Evolutionary conservation across 75 land plant genomes (phyloP), one percentile per base, ranked within the genome.

Genomic region (Isoetes taiwanensis): DNA sequence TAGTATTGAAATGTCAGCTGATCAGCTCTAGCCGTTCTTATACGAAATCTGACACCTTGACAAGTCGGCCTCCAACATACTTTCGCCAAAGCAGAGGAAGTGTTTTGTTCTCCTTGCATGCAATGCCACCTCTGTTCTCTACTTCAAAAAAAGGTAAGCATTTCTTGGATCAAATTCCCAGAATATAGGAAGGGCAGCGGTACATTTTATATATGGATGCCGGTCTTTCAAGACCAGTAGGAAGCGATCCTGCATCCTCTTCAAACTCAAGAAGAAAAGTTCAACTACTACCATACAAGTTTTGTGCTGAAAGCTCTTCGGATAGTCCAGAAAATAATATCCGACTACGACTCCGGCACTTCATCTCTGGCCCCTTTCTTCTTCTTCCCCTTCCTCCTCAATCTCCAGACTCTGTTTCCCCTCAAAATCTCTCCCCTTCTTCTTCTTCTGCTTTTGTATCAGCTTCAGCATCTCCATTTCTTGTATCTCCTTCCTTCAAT

Each of bases 381-480:
- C 54, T 2, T 24, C 54, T 21, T 24, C 54, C 5, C 30, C 54
- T 24, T 52, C 54, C 12, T 52, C 54, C n/a, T 24, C n/a, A 12
- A 52, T n/a, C n/a, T n/a, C n/a, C 3, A 19, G 27, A 1, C 25
- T 52, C n/a, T n/a, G n/a, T n/a, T n/a, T n/a, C n/a, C n/a, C n/a
- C n/a, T n/a, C n/a, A n/a, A n/a, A n/a, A n/a, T n/a, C n/a, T n/a
- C n/a, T n/a, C n/a, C n/a, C n/a, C n/a, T n/a, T n/a, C n/a, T n/a
- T n/a, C n/a, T n/a, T n/a, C n/a, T n/a, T 84, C 88, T 10, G 88
- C 88, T 14, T 84, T 84, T 52, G 84, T 80, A 23, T 84, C 88
- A 5, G 88, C 88, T 0, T 39, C 82, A n/a, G 83, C 80, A 35
- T 84, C 88, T 12, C 88, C 88, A n/a, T 84, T 81, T n/a, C n/a